Base-by-base conservation (phyloP, 495 filamentous ascomycete species). In the Penicillium dipodomyicola region DNA sequence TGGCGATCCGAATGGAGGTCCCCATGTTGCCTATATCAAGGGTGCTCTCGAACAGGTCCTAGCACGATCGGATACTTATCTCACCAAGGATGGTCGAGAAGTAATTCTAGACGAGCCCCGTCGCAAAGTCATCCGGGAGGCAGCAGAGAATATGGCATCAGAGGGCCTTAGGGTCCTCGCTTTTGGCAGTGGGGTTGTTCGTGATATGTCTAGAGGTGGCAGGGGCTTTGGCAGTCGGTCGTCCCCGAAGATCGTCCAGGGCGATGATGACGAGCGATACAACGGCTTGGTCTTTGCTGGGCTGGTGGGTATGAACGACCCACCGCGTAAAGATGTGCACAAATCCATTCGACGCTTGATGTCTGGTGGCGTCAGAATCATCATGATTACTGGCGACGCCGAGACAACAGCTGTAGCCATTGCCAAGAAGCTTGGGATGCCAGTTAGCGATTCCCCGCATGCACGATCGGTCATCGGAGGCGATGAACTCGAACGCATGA, bases 361-460 rank as follows among this genome's bases (percentile, higher is more conserved):
- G 87, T 83, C 90, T 47, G 93, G 94, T 42, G 90, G 91, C 10
- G 95, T 98, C 49, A 91, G 91, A 64, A 87, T 97, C 32, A 96
- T 97, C 61, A 98, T 98, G 94, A 97, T 98, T 60, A 98, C 94
- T 11, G 94, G 94, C 54, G 94, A 98, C 71, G 87, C 94, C 14
- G 90, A 97, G 64, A 91, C 89, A 5, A 98, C 94, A 0, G 94
- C 94, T 14, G 77, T 96, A 39, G 94, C 94, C 1, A 96, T 97
- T 65, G 94, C 87, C 19, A 90, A 82, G 72, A 91, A 95, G 70
- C 82, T 98, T 23, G 93, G 94, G 47, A 98, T 98, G 89, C 86
- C 90, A 2, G 70, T 89, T 43, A 82, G 67, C 47, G 75, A 79
- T 46, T 64, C 70, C 15, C 52, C 72, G 7, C 74, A 69, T 17